Base-by-base conservation (phyloP, 73 alveolate genomes). In the Blepharisma stoltei region DNA sequence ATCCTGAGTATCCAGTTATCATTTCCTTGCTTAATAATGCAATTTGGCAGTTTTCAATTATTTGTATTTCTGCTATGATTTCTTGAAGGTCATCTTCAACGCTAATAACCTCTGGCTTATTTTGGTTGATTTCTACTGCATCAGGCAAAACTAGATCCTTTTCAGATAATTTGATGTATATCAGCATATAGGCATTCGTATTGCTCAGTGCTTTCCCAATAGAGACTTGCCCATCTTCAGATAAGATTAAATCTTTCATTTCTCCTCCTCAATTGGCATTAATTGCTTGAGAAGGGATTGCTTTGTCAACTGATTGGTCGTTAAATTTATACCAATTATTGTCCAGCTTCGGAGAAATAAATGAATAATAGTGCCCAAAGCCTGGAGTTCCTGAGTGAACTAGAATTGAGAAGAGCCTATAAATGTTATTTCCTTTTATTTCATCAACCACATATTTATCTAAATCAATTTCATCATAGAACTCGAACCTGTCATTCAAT, bases 331-430 rank as follows among this genome's bases (percentile, higher is more conserved):
- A 78, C 90, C 93, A 86, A 44, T 52, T 6, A 14, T 75, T 82
- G 6, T 83, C 80, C 9, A 54, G 9, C 0, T 76, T 44, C 32
- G 88, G 88, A 14, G 66, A 47, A 54, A 86, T 82, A 52, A 67
- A 86, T 25, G 98, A 93, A 75, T 54, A 90, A 83, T 93, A 93
- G 81, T 93, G 98, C 14, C 98, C 98, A 67, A 88, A 82, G 27
- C 82, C 86, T 3, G 90, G 86, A 77, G 83, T 79, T 27, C 98
- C 98, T 78, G 88, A 81, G 78, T 93, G 98, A 11, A 93, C 92
- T n/a, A 93, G 83, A n/a, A 93, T 92, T 38, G 95, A 78, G 54
- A 89, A 96, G 6, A 93, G 87, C 32, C 71, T 81, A 81, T 93
- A 93, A 8, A 82, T 65, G 70, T 87, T 73, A 60, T 83, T 21